Conservation (phyloP, 2,329 filamentous ascomycete species). For the Fusarium tupiense region DNA sequence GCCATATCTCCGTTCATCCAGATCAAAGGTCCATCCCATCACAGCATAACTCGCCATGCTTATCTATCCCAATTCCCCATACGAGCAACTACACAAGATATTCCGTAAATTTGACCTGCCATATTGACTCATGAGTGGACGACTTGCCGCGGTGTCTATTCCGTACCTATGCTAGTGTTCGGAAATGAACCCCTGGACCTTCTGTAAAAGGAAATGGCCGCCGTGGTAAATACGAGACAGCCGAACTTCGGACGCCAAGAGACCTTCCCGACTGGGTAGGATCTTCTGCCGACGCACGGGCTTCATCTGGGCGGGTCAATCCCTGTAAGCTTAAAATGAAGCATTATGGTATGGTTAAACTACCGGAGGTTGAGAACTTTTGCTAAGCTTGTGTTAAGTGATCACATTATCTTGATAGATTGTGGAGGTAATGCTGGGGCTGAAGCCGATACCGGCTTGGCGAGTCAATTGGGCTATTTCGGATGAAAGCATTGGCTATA, state of each 20-base stretch:
- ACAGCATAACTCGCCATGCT: neutral
- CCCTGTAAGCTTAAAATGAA: conserved; percentile 4
- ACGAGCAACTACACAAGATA: neutral
- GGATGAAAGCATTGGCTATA: accelerated
- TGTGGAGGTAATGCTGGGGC: neutral
- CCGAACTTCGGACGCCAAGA: neutral
- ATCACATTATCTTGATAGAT: neutral
- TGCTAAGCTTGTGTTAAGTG: neutral
- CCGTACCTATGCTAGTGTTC: neutral
- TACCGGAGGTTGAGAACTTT: neutral
- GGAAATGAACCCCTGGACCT: conserved; percentile 1
- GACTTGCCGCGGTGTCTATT: neutral
- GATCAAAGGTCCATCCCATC: conserved; percentile 10
- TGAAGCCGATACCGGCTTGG: neutral
- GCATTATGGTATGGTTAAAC: neutral
- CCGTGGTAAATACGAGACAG: conserved; percentile 4
- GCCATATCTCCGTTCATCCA: conserved; percentile 5
- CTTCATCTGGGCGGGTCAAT: neutral
- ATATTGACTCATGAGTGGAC: conserved; percentile 3
- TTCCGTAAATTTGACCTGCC: conserved; percentile 11
- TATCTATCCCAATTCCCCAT: neutral
- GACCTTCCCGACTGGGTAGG: neutral
- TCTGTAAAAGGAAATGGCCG: neutral
- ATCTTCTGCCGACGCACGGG: neutral
- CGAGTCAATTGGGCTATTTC: accelerated